Evolutionary conservation across 163 green algal genomes (phyloP), one percentile per base, ranked within the genome.

Genomic region (Coccomyxa subellipsoidea): DNA sequence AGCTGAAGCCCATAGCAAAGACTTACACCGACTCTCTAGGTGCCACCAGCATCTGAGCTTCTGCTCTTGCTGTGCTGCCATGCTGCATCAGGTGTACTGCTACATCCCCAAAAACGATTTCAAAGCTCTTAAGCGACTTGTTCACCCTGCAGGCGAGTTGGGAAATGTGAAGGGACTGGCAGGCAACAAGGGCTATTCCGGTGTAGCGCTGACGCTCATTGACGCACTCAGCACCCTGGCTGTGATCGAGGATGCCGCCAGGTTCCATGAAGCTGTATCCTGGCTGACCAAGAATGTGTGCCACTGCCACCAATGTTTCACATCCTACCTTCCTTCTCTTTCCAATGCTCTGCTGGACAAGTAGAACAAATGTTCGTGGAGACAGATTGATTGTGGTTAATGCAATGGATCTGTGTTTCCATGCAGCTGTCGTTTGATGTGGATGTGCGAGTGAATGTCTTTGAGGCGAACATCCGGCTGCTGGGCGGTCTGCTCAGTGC

Each of bases 381-480:
- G n/a, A n/a, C n/a, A n/a, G n/a, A n/a, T n/a, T n/a, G n/a, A n/a
- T n/a, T n/a, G n/a, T n/a, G n/a, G n/a, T n/a, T n/a, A n/a, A n/a
- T n/a, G n/a, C n/a, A n/a, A n/a, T n/a, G n/a, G n/a, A n/a, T n/a
- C 47, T 12, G 47, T 18, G 5, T 59, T 12, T 18, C 5, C 2
- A 8, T 40, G 47, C 77, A 86, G 70, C 77, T 83, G 37, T 80
- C 78, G 27, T 91, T 93, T 77, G 88, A 95, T 37, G 38, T 91
- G 31, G 79, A 94, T 25, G 66, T 86, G 7, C 75, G 81, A 81
- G 91, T 95, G 35, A 95, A 97, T 78, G 92, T 98, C 32, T 98
- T 98, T 89, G 95, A 98, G 86, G 89, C 91, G 38, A 97, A 94
- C 70, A 98, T 98, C 80, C 88, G 95, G 7, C 90, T 93, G 7